These are phyloP conservation scores for Candida xiaguanensis DNA, from an alignment of 805 yeast species.

Conservation along the genomic window DNA sequence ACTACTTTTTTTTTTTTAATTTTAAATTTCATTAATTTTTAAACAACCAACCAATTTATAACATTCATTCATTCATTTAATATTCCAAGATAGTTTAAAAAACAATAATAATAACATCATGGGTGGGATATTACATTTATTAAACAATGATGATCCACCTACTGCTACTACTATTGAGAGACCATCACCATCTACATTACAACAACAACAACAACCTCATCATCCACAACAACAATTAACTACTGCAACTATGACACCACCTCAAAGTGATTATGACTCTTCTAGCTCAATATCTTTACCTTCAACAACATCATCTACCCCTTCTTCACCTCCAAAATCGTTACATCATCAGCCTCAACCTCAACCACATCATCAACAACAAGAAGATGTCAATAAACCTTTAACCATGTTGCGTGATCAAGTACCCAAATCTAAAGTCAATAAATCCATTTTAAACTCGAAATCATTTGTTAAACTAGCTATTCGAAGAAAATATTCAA, in stretches of 20 bases:
- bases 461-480: constrained; percentile 27
- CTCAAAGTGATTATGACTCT: background rate
- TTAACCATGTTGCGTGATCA: constrained; percentile 3
- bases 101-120: no score
- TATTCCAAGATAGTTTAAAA: no score
- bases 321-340: constrained; percentile 4
- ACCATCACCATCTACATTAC: background rate
- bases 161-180: background rate
- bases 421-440: constrained; percentile 6
- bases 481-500: constrained; percentile 27
- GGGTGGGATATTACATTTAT: background rate
- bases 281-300: background rate
- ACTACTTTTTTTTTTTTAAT: no score
- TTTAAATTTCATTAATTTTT: no score
- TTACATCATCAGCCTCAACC: background rate
- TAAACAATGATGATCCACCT: background rate
- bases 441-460: background rate
- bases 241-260: constrained; percentile 1
- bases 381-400: constrained; percentile 1
- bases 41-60: no score
- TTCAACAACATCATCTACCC: background rate
- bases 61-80: no score
- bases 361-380: background rate
- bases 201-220: background rate
- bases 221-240: background rate